Conservation (phyloP, 805 yeast genomes). For the Saturnispora diversa region DNA sequence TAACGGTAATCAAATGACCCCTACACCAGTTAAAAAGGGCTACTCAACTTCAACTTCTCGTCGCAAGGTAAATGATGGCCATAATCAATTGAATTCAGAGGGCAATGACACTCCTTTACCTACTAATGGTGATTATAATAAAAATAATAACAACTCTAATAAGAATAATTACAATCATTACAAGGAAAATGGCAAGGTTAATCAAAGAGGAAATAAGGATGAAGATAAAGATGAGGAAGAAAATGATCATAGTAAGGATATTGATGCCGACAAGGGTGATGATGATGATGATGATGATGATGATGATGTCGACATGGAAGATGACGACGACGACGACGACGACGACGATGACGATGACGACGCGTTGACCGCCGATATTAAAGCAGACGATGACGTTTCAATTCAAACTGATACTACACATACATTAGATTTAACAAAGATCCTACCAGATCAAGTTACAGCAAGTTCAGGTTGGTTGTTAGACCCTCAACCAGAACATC, state of each 20-base stretch:
- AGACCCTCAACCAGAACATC: conserved; percentile 41
- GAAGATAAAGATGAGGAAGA: conserved; percentile 28
- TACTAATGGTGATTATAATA: too few species aligned
- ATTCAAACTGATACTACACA: conserved; percentile 30
- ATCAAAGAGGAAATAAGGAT: conserved; percentile 25
- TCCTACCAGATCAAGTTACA: conserved; percentile 66
- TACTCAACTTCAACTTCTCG: not conserved
- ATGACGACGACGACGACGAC: not conserved
- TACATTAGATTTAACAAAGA: conserved; percentile 47
- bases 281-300: not conserved
- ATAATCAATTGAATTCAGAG: too few species aligned
- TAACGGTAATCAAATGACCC: too few species aligned
- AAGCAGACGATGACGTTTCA: conserved; percentile 24
- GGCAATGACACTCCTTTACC: too few species aligned
- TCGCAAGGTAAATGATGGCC: too few species aligned
- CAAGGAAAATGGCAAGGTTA: conserved; percentile 20
- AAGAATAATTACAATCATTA: conserved; percentile 24
- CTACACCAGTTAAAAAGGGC: not conserved
- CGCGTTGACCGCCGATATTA: conserved; percentile 4
- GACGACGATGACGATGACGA: conserved; percentile 2
- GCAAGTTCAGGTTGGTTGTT: conserved; percentile 61
- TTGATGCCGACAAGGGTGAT: conserved; percentile 12
- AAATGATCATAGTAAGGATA: conserved; percentile 26
- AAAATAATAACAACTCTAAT: too few species aligned
- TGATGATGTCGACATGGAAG: not conserved